A percentile compares a stretch with the other conserved stretches of the same genome.
Conservation (phyloP, 257 asterid genomes). For the Solanum tarijense region DNA sequence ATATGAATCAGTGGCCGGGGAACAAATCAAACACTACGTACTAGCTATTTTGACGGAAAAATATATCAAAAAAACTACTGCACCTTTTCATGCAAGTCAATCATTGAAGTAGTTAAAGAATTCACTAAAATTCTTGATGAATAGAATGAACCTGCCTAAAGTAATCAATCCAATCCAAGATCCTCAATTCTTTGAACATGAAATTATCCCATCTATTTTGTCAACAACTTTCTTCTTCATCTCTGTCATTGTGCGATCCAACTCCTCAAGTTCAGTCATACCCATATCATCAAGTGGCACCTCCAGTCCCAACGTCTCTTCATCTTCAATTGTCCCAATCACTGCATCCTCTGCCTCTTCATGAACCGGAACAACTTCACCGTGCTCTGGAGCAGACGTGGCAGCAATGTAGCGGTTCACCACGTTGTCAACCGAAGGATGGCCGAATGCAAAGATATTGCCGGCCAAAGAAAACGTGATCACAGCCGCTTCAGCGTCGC, state of each 20-base stretch:
- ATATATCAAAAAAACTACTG: not conserved
- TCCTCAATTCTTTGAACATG: not conserved
- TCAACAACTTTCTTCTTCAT: conserved; percentile 9
- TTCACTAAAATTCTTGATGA: no score
- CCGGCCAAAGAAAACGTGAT: conserved; percentile 33
- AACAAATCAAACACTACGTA: not conserved
- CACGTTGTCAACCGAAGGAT: conserved; percentile 16
- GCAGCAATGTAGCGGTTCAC: conserved; percentile 16
- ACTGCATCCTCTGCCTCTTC: not conserved
- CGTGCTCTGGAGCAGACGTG: not conserved
- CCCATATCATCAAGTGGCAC: not conserved
- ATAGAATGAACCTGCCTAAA: not conserved
- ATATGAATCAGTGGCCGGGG: not conserved
- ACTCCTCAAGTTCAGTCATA: conserved; percentile 9
- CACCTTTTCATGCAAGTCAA: not conserved
- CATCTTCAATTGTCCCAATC: not conserved
- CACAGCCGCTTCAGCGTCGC: conserved; percentile 16
- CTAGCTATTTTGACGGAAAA: no score
- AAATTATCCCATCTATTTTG: conserved; percentile 1
- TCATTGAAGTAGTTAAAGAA: not conserved
- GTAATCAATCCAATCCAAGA: not conserved
- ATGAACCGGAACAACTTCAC: not conserved
- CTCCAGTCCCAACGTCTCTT: not conserved
- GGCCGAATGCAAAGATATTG: conserved; percentile 20
- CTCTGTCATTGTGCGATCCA: conserved; percentile 1